Evolutionary conservation across 139 green algal species (phyloP), one percentile per base, ranked within the genome.

Genomic region (Coelastrella sp.): DNA sequence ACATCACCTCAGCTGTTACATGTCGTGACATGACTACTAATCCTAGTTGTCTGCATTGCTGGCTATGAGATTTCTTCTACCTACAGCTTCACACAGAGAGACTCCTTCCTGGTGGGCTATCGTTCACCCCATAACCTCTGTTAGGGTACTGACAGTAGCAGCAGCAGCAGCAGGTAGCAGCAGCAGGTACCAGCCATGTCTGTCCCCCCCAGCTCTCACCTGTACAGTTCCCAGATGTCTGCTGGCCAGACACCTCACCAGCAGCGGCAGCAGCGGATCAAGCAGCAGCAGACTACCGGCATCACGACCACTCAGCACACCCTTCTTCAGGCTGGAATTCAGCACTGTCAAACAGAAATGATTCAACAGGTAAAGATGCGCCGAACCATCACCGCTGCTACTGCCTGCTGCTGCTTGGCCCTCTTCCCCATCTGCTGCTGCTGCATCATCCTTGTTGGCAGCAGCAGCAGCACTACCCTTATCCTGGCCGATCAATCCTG

Each of bases 341-440:
- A 98, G 88, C 87, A 98, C 75, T 63, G 87, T 90, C 37, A 99
- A 86, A 5, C 92, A 94, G 83, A 98, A 95, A 81, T 96, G 91
- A 7, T 94, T 83, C 73, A 98, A 23, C 79, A 98, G 87, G 68
- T 95, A 86, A 71, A 95, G 85, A 85, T 98, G 94, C 27, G 89
- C 87, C 15, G 90, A 88, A 19, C 75, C 90, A 7, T 77, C 34
- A 2, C 83, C 88, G 8, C 53, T 8, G 64, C 32, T n/a, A 27
- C 17, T 40, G 5, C 50, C 34, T 37, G 80, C n/a, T 40, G n/a
- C 60, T 3, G 41, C 75, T 13, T n/a, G 1, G 5, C 19, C 30
- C 35, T 83, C 13, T 9, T 23, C 41, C 19, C 11, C 40, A 8
- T 17, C 35, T 41, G 9, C 71, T 34, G 71, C 71, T 38, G 45